Evolutionary conservation across 164 flowering plant genomes (phyloP), one percentile per base, ranked within the genome.

Genomic region (Sextonia rubra): DNA sequence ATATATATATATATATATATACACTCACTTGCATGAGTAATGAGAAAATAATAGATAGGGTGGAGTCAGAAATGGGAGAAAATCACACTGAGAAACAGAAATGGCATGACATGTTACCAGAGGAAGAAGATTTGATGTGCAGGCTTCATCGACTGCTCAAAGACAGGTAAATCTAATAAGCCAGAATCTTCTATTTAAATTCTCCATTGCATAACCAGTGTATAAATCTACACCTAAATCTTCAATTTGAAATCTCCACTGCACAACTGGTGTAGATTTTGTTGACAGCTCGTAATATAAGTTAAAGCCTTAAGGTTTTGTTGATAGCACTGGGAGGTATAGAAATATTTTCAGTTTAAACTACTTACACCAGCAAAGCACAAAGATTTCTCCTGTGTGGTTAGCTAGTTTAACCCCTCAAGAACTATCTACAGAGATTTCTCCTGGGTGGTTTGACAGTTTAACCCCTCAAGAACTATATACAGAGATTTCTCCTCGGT

Each of bases 61-160:
- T 25, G 32, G 44, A 15, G 44, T 5, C 37, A 20, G 67, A 25
- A 29, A 23, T 18, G 37, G 67, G n/a, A 64, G 70, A 68, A 68
- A 24, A 37, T 47, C 25, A 7, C 55, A 4, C 24, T 12, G 27
- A 37, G 55, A 47, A 68, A 32, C 23, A 30, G 25, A 18, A 20
- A 4, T 68, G 70, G 70, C 24, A 18, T 68, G 70, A 47, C n/a
- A 68, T 68, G 70, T 68, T 52, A 3, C 70, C 55, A 22, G 70
- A 68, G 55, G 70, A 68, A 47, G 70, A 68, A 24, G 70, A 68
- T 68, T 32, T 68, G 26, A 68, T 68, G 6, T 8, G 18, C 17
- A 17, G 58, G 55, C 70, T 68, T 20, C 70, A 68, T 24, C 70
- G 56, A 14, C 55, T 68, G 17, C 55, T 68, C 44, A 56, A 56